A percentile compares a stretch with the other conserved stretches of the same genome.
These are phyloP conservation scores for Aspergillus latus DNA, from an alignment of 2,329 filamentous ascomycete genomes.

Conservation along the genomic window DNA sequence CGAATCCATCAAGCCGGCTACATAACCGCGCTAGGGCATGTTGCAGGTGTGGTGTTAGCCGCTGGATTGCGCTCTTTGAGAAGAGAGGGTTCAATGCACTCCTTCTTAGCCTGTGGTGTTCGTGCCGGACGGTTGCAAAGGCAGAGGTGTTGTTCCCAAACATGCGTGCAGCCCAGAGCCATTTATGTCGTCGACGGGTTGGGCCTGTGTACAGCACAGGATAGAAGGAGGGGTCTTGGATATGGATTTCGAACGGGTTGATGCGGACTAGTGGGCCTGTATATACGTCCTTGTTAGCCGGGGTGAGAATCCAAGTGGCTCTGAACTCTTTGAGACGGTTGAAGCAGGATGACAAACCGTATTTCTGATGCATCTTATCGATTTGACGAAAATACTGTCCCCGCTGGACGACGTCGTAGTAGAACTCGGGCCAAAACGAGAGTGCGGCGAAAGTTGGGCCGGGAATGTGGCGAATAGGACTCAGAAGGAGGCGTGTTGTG, in stretches of 20 bases:
- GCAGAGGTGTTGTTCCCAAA: constrained; percentile 8
- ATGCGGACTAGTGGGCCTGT: constrained; percentile 7
- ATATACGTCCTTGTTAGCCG: no score
- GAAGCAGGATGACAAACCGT: background rate
- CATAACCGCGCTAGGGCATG: background rate
- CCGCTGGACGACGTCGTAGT: constrained; percentile 1
- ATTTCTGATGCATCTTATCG: background rate
- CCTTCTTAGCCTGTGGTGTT: background rate
- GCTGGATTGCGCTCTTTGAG: background rate
- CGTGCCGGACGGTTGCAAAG: constrained; percentile 7
- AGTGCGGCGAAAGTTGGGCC: background rate
- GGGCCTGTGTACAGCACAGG: constrained; percentile 3
- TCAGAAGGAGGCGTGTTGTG: background rate
- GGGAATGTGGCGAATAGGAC: background rate
- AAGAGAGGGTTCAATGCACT: constrained; percentile 6
- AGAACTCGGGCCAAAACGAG: constrained; percentile 1
- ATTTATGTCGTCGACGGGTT: constrained; percentile 2
- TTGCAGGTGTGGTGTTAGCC: background rate
- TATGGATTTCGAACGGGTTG: constrained; percentile 2
- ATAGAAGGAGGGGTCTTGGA: constrained; percentile 5
- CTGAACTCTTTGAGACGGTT: background rate
- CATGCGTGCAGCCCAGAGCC: constrained; percentile 4
- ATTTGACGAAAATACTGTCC: constrained; percentile 6
- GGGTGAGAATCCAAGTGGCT: no score
- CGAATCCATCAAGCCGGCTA: background rate